These are phyloP conservation scores for Medicago arabica DNA, from an alignment of 306 rosid species.

Conservation along the genomic window DNA sequence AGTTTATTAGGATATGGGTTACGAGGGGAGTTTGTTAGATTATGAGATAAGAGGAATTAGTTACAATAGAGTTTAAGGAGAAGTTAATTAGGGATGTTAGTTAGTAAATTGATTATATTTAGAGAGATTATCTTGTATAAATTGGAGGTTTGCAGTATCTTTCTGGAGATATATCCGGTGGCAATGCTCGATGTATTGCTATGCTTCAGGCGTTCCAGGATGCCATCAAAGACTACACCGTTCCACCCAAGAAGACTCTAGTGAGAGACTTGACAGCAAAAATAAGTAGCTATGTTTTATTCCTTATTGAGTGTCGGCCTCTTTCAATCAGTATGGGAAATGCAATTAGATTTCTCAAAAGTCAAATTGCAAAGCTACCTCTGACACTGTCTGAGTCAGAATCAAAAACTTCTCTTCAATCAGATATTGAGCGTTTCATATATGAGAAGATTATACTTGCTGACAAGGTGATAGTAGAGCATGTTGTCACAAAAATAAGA, in stretches of 20 bases:
- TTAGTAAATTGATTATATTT: too few relatives aligned
- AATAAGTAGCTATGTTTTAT: conserved; percentile 57
- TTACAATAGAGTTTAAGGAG: too few relatives aligned
- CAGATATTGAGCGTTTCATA: conserved; percentile 55
- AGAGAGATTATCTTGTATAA: too few relatives aligned
- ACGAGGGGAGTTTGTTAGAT: too few relatives aligned
- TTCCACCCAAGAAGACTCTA: conserved; percentile 49
- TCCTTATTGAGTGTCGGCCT: conserved; percentile 58
- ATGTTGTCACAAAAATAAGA: conserved; percentile 57
- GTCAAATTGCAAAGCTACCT: conserved; percentile 55
- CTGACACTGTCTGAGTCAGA: conserved; percentile 51
- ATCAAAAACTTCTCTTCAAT: conserved; percentile 50
- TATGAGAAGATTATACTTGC: conserved; percentile 56
- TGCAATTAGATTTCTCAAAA: conserved; percentile 60
- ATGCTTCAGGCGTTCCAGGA: conserved; percentile 62
- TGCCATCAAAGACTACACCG: conserved; percentile 54
- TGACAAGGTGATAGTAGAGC: conserved; percentile 52
- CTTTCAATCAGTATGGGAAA: conserved; percentile 66
- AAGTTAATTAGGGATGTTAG: too few relatives aligned
- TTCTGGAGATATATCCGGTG: conserved; percentile 51
- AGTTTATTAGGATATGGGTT: too few relatives aligned
- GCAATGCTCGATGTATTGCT: conserved; percentile 58
- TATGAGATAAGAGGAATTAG: too few relatives aligned
- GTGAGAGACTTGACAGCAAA: conserved; percentile 58
- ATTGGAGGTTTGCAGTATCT: conserved; percentile 46